Conservation (phyloP, 1,284 basidiomycete genomes). For the Trichosporon sp. region DNA sequence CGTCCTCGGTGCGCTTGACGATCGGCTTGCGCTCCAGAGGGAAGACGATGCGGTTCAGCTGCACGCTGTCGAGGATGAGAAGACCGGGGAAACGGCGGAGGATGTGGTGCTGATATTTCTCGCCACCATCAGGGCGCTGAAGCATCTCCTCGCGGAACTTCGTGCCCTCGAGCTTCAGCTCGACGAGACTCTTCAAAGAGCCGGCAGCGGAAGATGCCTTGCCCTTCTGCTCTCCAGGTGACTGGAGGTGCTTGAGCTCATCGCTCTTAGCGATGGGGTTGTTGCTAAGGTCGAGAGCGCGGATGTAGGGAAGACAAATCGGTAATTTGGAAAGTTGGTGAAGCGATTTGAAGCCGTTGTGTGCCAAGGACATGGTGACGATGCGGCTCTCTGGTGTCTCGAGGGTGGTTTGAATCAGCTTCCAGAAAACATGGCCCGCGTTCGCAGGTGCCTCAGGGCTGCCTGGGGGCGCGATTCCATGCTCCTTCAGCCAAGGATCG, state of each 20-base stretch:
- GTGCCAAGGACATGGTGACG: conserved; percentile 52
- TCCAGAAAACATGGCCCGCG: conserved; percentile 51
- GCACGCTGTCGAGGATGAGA: conserved; percentile 52
- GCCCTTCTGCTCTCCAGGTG: conserved; percentile 47
- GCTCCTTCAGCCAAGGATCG: conserved; percentile 49
- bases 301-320: conserved; percentile 47
- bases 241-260: conserved; percentile 45
- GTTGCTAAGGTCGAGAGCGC: conserved; percentile 52
- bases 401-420: conserved; percentile 44
- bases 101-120: conserved; percentile 52
- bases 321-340: conserved; percentile 45
- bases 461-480: conserved; percentile 51
- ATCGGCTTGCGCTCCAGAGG: conserved; percentile 50
- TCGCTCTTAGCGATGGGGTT: conserved; percentile 45
- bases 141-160: conserved; percentile 46
- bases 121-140: conserved; percentile 37
- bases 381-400: conserved; percentile 41
- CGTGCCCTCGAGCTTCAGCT: conserved; percentile 51
- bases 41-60: conserved; percentile 60
- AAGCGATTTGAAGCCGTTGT: conserved; percentile 46
- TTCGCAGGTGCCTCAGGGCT: conserved; percentile 45
- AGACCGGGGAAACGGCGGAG: conserved; percentile 55
- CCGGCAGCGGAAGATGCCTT: conserved; percentile 46
- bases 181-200: conserved; percentile 47
- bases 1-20: conserved; percentile 39